phyloP scores from a whole-genome alignment of 176 grass and related monocot species.

The Cenchrus purpureus region DNA sequence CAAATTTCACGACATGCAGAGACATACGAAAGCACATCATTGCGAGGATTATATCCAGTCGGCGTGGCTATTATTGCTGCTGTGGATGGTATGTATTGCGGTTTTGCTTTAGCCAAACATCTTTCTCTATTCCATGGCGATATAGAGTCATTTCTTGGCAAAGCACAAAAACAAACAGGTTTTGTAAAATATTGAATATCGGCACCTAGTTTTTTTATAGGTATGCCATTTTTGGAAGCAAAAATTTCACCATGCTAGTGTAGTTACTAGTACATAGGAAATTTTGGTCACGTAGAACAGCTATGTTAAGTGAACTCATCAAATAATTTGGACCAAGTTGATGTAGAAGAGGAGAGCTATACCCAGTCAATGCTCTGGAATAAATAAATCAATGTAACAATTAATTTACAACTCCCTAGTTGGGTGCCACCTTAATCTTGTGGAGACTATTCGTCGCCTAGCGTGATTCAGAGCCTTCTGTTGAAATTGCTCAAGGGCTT shows the following conservation, averaged over 20 bases:
- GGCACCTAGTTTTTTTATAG: conserved; percentile 3
- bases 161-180: conserved; percentile 75
- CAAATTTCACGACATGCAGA: conserved; percentile 69
- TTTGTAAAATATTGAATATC: conserved; percentile 79
- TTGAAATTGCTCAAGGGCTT: not conserved
- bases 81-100: conserved; percentile 94
- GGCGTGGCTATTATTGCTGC: too few species aligned
- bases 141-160: conserved; percentile 71
- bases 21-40: conserved; percentile 79
- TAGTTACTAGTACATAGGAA: not conserved
- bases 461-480: not conserved
- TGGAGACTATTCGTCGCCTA: not conserved
- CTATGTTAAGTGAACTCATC: conserved; percentile 3
- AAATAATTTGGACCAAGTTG: conserved; percentile 3
- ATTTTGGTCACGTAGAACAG: conserved; percentile 17
- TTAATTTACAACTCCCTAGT: not conserved
- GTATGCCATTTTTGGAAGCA: not conserved
- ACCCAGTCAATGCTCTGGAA: conserved; percentile 18
- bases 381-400: conserved; percentile 6
- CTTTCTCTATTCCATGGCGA: conserved; percentile 78
- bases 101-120: conserved; percentile 86
- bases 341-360: conserved; percentile 29
- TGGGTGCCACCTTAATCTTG: conserved; percentile 24
- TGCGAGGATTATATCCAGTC: conserved; percentile 78
- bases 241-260: not conserved